Evolutionary conservation across 2,329 filamentous ascomycete species (phyloP), one percentile per base, ranked within the genome.

Genomic region (Colletotrichum incanum): DNA sequence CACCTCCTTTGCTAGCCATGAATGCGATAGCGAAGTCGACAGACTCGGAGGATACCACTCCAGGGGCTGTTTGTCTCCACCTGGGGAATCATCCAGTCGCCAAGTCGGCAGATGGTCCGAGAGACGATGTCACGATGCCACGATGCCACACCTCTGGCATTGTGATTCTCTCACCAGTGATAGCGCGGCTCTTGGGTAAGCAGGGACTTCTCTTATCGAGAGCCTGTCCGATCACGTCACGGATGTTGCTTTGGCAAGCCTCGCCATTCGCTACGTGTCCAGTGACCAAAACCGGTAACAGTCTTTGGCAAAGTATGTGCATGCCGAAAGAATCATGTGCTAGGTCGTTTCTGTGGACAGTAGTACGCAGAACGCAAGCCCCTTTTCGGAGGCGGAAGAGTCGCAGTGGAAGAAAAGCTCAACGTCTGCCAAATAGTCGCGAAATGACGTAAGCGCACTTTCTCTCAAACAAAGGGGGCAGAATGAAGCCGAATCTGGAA

Each of bases 71-170:
- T 18, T 45, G 43, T n/a, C 16, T 5, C 43, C 20, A 45, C 43
- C 18, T 37, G 1, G 43, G 31, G 60, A 26, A 62, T 34, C 28
- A 11, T 34, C 39, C 41, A 34, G 14, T 39, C 54, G 67, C 62
- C 34, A 37, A 70, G 45, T 60, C 61, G 67, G 67, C 28, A 66
- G 62, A 18, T 47, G 54, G 62, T 45, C 54, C 54, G 62, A 59
- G 37, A n/a, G 43, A 54, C 61, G 62, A 65, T 60, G 43, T 54
- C 61, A 70, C 62, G 52, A 60, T 39, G 52, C 61, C 61, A 70
- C 62, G 52, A 60, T 39, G 52, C 61, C 45, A 59, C 16, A 45
- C 14, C 16, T 28, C 34, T 37, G 34, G 34, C 34, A 11, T 37
- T 37, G 34, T 9, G 34, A 37, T 37, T 37, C 34, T 37, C 34